Evolutionary conservation across 2,329 filamentous ascomycete genomes (phyloP).

Genomic region (Orbilia oligospora): DNA sequence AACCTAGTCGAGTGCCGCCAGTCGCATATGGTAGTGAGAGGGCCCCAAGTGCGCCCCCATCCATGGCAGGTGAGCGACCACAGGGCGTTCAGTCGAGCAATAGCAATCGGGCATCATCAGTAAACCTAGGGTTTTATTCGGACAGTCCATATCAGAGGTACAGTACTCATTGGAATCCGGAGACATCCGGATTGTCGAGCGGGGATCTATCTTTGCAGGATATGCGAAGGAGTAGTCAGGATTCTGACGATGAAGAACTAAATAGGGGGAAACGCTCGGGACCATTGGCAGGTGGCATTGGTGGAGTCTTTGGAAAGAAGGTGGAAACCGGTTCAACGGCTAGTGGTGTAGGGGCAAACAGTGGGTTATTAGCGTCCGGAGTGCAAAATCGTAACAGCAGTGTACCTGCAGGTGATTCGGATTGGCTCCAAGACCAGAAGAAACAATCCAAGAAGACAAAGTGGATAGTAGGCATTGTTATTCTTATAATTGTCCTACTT

Average conservation of each 20-base stretch:
- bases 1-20: constrained; percentile 30
- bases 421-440: constrained; percentile 75
- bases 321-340: constrained; percentile 41
- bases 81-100: constrained; percentile 44
- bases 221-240: constrained; percentile 58
- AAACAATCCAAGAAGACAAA: constrained; percentile 77
- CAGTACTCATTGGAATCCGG: constrained; percentile 64
- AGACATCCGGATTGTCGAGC: constrained; percentile 50
- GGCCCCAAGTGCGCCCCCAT: constrained; percentile 25
- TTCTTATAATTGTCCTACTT: constrained; percentile 77
- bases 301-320: constrained; percentile 58
- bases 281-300: constrained; percentile 44
- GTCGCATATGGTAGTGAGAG: constrained; percentile 30
- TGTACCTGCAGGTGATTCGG: constrained; percentile 65
- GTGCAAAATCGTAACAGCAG: constrained; percentile 17
- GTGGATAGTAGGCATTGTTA: constrained; percentile 78
- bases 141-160: constrained; percentile 64
- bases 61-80: constrained; percentile 29
- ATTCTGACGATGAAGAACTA: constrained; percentile 56
- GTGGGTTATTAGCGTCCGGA: constrained; percentile 33
- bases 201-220: constrained; percentile 55
- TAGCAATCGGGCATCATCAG: constrained; percentile 56
- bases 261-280: constrained; percentile 41
- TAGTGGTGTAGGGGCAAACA: constrained; percentile 51
- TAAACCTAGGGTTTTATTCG: constrained; percentile 61